phyloP scores from a whole-genome alignment of 1,284 basidiomycete genomes.

The Peniophora sp. region DNA sequence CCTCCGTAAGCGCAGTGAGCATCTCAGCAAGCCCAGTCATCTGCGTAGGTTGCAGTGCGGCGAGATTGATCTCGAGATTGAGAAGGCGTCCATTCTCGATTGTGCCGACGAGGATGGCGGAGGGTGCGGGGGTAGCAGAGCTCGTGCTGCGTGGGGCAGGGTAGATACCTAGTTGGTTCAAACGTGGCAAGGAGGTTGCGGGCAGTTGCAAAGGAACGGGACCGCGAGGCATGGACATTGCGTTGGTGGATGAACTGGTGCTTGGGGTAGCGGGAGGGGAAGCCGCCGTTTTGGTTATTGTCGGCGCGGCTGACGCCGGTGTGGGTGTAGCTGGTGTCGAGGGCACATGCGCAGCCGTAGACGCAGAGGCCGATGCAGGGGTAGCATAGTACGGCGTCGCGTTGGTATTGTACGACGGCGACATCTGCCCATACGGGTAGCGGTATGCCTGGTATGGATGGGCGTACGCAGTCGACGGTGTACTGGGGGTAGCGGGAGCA shows the following conservation, averaged over 20 bases:
- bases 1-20: slow-evolving; percentile 50
- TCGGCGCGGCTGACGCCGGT: slow-evolving; percentile 10
- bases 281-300: slow-evolving; percentile 14
- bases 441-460: slow-evolving; percentile 9
- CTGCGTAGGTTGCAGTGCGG: slow-evolving; percentile 57
- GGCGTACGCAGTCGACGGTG: slow-evolving; percentile 4
- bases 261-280: slow-evolving; percentile 12
- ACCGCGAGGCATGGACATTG: slow-evolving; percentile 16
- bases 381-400: slow-evolving; percentile 1
- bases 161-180: slow-evolving; percentile 63
- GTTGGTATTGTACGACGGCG: slow-evolving; percentile 11
- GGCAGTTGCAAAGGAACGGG: slow-evolving; percentile 72
- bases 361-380: slow-evolving; percentile 8
- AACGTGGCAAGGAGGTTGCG: slow-evolving; percentile 55
- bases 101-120: slow-evolving; percentile 61
- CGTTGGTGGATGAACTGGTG: slow-evolving; percentile 17
- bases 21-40: slow-evolving; percentile 67
- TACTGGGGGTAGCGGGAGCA: slow-evolving; percentile 24
- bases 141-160: slow-evolving; percentile 57
- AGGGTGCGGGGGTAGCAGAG: slow-evolving; percentile 42
- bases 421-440: slow-evolving; percentile 1
- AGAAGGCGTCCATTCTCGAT: slow-evolving; percentile 62
- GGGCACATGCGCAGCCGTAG: slow-evolving; percentile 13
- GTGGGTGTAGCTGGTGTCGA: slow-evolving; percentile 2
- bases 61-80: slow-evolving; percentile 69